Percentiles rank a stretch among this genome's conserved stretches.
These are phyloP conservation scores for Leccinum incarnatum DNA, from an alignment of 768 basidiomycete genomes.

Conservation along the genomic window DNA sequence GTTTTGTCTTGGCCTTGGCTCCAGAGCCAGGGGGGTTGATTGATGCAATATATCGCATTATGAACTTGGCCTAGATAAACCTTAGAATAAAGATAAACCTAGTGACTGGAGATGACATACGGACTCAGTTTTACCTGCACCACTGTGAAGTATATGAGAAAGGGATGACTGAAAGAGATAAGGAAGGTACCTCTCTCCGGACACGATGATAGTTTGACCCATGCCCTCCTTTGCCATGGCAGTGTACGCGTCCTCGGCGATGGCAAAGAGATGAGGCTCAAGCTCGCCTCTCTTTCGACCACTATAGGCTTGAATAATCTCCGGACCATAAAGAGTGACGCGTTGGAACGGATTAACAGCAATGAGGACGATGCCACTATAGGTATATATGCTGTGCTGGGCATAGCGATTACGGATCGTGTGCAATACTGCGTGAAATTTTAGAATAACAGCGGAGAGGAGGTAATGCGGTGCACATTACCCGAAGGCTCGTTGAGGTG, in stretches of 20 bases:
- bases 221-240: slow-evolving; percentile 92
- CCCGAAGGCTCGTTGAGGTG: slow-evolving; percentile 98
- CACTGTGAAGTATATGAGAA: slow-evolving; percentile 50
- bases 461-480: slow-evolving; percentile 33
- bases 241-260: slow-evolving; percentile 98
- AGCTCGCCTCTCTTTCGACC: slow-evolving; percentile 90
- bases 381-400: slow-evolving; percentile 97
- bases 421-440: slow-evolving; percentile 68
- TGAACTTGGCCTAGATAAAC: slow-evolving; percentile 81
- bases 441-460: background rate
- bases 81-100: slow-evolving; percentile 2
- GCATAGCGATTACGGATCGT: slow-evolving; percentile 97
- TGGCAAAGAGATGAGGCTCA: slow-evolving; percentile 97
- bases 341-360: slow-evolving; percentile 99
- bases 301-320: slow-evolving; percentile 96
- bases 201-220: slow-evolving; percentile 98
- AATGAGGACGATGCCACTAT: slow-evolving; percentile 97
- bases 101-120: slow-evolving; percentile 41
- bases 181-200: slow-evolving; percentile 82
- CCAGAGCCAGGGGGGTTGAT: slow-evolving; percentile 79
- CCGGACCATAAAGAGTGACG: slow-evolving; percentile 93
- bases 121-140: slow-evolving; percentile 98
- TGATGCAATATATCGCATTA: slow-evolving; percentile 98
- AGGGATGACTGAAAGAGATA: slow-evolving; percentile 1
- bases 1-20: slow-evolving; percentile 63